Evolutionary conservation across 768 basidiomycete genomes (phyloP), one percentile per base, ranked within the genome.

Genomic region (Mycena maculata): DNA sequence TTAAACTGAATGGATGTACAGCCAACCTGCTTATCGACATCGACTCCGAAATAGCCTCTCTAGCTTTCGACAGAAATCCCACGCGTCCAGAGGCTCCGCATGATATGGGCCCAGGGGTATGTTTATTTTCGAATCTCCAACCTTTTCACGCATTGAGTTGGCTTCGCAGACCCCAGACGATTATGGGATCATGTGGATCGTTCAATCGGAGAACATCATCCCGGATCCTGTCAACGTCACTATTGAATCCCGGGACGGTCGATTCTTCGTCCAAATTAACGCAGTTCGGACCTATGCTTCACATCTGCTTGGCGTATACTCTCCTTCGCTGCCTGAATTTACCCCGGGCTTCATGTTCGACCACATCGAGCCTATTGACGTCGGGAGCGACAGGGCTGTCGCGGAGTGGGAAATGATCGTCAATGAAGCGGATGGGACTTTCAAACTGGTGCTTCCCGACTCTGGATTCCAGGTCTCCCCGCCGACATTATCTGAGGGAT

Each of bases 401-500:
- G 23, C 30, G 12, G 56, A 57, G 41, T 57, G 56, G 56, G 56
- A 57, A 31, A 57, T 57, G 39, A 57, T 57, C n/a, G 42, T 57
- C 56, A 57, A 44, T 30, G 25, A 57, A 22, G 8, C 13, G 8
- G 16, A 57, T 6, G 56, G 56, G 28, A 30, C 56, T 5, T 57
- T 57, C 27, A 57, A 57, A 20, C 56, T 57, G 5, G 56, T 30
- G 25, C 42, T 57, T 45, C 56, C 56, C 25, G 56, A 57, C 42
- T 57, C 56, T 12, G 56, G 56, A 1, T 57, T 28, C 36, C 56
- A 57, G 27, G 56, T 57, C 20, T 45, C 25, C 15, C 42, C 56
- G 23, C 56, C 56, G 13, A 18, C 41, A 33, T 27, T 27, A 42
- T 41, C 15, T 25, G 39, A 57, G 22, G 56, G 56, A 22, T 57